Percentiles rank a stretch among this genome's conserved stretches.
Conservation (phyloP, 331 rosid species). For the Quercus phellos region DNA sequence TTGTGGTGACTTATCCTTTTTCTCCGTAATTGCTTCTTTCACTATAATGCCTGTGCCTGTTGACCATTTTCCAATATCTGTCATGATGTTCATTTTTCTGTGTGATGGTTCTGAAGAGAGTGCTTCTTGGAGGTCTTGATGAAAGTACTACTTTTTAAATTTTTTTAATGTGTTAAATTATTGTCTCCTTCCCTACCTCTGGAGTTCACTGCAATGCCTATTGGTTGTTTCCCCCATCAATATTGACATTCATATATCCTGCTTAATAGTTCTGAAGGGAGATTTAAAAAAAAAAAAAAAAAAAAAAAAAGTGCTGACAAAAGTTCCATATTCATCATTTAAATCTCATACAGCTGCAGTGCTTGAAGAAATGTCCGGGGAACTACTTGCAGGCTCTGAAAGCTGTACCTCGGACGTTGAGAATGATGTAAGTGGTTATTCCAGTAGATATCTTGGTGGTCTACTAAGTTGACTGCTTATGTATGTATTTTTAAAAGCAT, state of each 20-base stretch:
- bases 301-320: too few species aligned
- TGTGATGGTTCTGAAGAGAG: background rate
- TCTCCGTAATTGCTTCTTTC: too few species aligned
- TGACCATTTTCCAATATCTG: background rate
- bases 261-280: too few species aligned
- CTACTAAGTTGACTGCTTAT: background rate
- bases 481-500: background rate
- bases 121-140: background rate
- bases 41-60: background rate
- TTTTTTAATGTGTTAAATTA: too few species aligned
- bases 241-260: too few species aligned
- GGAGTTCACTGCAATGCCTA: too few species aligned
- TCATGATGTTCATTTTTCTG: background rate
- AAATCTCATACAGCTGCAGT: constrained; percentile 60
- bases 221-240: too few species aligned
- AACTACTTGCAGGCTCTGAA: constrained; percentile 83
- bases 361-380: constrained; percentile 76
- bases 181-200: too few species aligned
- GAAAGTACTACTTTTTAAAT: background rate
- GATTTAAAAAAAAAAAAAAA: too few species aligned
- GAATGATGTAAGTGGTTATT: constrained; percentile 81
- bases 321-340: constrained; percentile 14
- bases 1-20: constrained; percentile 8
- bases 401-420: constrained; percentile 88
- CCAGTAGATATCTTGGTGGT: background rate